These are phyloP conservation scores for Aspergillus melleus DNA, from an alignment of 2,329 filamentous ascomycete species.

Conservation along the genomic window DNA sequence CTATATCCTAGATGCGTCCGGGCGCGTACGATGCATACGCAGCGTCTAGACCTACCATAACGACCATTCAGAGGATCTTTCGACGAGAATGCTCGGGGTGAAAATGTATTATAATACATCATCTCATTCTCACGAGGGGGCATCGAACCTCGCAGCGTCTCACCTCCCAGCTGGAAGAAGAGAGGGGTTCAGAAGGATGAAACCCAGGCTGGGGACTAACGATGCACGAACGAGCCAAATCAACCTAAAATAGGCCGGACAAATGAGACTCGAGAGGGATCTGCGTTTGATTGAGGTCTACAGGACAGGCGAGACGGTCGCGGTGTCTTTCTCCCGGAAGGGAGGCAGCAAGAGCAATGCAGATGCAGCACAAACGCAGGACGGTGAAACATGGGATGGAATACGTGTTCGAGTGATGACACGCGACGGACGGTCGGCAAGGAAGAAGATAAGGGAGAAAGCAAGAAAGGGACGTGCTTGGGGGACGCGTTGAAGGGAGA, in stretches of 20 bases:
- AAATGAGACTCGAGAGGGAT: background rate
- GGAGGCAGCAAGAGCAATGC: background rate
- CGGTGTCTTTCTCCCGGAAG: background rate
- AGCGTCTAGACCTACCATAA: background rate
- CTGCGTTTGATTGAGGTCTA: background rate
- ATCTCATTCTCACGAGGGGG: background rate
- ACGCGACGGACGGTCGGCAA: constrained; percentile 4
- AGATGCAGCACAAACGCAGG: constrained; percentile 2
- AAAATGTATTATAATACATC: background rate
- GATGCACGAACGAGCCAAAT: background rate
- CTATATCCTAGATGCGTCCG: background rate
- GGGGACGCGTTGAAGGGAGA: constrained; percentile 23
- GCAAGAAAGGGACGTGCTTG: background rate
- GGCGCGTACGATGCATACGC: background rate
- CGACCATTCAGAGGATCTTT: no score
- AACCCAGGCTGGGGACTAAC: constrained; percentile 14
- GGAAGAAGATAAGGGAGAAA: background rate
- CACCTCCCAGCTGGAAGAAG: constrained; percentile 7
- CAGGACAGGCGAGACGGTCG: no score
- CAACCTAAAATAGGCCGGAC: constrained; percentile 4
- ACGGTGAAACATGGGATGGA: constrained; percentile 11
- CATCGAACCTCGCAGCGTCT: background rate
- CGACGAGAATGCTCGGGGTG: no score
- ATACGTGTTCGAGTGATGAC: constrained; percentile 10
- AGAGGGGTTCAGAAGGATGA: background rate